These are phyloP conservation scores for Phytophthora uliginosa DNA, from an alignment of 352 stramenopile genomes.

Conservation along the genomic window DNA sequence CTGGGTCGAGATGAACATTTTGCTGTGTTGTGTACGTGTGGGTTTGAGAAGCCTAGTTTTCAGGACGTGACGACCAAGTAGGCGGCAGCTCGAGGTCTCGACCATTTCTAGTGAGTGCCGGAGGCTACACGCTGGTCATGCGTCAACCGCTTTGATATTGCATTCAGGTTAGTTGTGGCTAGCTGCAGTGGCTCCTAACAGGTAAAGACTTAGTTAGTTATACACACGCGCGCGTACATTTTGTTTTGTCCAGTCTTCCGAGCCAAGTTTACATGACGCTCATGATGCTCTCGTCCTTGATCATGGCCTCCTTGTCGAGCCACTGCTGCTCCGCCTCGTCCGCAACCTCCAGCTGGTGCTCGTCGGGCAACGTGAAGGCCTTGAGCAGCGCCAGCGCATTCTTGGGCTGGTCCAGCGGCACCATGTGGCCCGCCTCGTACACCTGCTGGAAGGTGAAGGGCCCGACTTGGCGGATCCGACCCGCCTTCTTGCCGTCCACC, in stretches of 20 bases:
- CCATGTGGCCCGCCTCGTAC: conserved; percentile 97
- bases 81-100: conserved; percentile 57
- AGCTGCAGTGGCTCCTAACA: conserved; percentile 1
- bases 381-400: conserved; percentile 96
- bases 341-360: conserved; percentile 33
- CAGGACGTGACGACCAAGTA: conserved; percentile 77
- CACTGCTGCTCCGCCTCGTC: conserved; percentile 30
- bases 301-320: conserved; percentile 35
- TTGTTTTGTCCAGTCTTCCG: not conserved
- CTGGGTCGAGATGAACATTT: conserved; percentile 52
- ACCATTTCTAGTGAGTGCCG: conserved; percentile 86
- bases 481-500: conserved; percentile 68
- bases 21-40: conserved; percentile 45
- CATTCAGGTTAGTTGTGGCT: conserved; percentile 26
- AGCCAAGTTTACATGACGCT: conserved; percentile 44
- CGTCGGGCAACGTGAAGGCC: conserved; percentile 79
- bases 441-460: conserved; percentile 96
- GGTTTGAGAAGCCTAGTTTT: conserved; percentile 69
- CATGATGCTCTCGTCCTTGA: conserved; percentile 50
- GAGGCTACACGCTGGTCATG: conserved; percentile 67
- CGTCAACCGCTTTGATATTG: conserved; percentile 42
- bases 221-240: conserved; percentile 14
- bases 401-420: conserved; percentile 95
- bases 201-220: conserved; percentile 18
- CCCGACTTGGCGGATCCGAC: conserved; percentile 67